Percentiles rank a stretch among this genome's conserved stretches.
These are phyloP conservation scores for Trypanosoma lewisi DNA, from an alignment of 208 protist genomes.

Conservation along the genomic window DNA sequence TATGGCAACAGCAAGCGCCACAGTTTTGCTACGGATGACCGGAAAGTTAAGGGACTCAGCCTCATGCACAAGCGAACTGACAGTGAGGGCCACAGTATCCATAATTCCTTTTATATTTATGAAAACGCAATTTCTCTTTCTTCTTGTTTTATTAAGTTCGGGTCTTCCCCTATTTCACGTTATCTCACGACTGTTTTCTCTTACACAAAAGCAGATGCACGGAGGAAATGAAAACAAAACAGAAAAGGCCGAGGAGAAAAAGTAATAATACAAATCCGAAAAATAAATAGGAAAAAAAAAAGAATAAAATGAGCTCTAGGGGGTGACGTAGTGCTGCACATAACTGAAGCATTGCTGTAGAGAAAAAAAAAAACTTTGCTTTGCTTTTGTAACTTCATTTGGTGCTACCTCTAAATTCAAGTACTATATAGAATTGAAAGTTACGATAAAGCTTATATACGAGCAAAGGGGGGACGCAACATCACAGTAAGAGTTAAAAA, in stretches of 20 bases:
- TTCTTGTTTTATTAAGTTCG: background rate
- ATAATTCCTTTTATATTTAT: slow-evolving; percentile 27
- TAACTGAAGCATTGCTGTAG: too few relatives aligned
- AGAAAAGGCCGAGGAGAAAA: background rate
- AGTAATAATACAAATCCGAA: background rate
- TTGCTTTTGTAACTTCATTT: too few relatives aligned
- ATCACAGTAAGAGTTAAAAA: too few relatives aligned
- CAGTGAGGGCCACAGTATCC: slow-evolving; percentile 60
- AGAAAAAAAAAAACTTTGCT: too few relatives aligned
- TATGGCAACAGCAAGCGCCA: slow-evolving; percentile 54
- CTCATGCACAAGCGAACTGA: slow-evolving; percentile 65
- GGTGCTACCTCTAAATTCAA: too few relatives aligned
- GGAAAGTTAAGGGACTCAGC: slow-evolving; percentile 69
- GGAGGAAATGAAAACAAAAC: too few relatives aligned
- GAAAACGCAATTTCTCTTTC: background rate
- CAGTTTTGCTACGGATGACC: slow-evolving; percentile 47
- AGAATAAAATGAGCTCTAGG: background rate
- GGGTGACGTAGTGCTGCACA: too few relatives aligned
- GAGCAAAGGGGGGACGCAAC: too few relatives aligned
- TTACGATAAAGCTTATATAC: too few relatives aligned
- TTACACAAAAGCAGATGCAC: background rate
- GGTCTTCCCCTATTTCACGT: background rate
- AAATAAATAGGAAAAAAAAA: background rate
- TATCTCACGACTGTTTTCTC: background rate
- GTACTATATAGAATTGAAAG: too few relatives aligned